phyloP scores from a whole-genome alignment of 768 basidiomycete species.

The Boletus coccyginus region DNA sequence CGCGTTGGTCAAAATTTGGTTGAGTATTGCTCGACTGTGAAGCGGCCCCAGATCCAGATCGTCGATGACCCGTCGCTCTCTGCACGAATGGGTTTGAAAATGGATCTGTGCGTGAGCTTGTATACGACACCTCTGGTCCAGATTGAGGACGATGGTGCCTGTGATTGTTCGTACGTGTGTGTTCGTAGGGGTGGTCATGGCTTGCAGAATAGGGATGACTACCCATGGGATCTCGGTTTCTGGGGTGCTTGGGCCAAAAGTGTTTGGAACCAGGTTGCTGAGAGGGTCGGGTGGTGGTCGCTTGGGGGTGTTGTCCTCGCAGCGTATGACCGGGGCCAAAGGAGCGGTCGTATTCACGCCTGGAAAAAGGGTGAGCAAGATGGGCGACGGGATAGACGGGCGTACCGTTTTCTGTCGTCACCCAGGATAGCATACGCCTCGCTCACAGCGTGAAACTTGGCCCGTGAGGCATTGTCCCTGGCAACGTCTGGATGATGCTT shows the following conservation, averaged over 20 bases:
- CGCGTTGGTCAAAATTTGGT: not conserved
- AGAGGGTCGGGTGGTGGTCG: slow-evolving; percentile 27
- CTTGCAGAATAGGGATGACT: slow-evolving; percentile 7
- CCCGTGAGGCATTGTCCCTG: slow-evolving; percentile 35
- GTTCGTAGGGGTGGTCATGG: slow-evolving; percentile 11
- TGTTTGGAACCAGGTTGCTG: slow-evolving; percentile 25
- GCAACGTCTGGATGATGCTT: slow-evolving; percentile 45
- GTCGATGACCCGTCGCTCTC: slow-evolving; percentile 23
- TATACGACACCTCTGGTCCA: not conserved
- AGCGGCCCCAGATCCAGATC: not conserved
- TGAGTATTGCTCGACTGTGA: not conserved
- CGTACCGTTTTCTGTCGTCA: slow-evolving; percentile 45
- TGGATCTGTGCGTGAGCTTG: slow-evolving; percentile 16
- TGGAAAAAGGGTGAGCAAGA: slow-evolving; percentile 1
- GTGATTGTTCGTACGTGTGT: not conserved
- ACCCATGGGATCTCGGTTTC: slow-evolving; percentile 16
- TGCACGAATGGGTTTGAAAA: slow-evolving; percentile 27
- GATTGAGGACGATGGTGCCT: slow-evolving; percentile 1
- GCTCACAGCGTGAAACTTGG: slow-evolving; percentile 44
- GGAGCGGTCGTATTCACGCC: slow-evolving; percentile 33
- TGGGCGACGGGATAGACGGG: not conserved
- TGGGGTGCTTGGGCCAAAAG: slow-evolving; percentile 26
- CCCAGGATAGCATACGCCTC: slow-evolving; percentile 47
- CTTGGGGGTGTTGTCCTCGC: slow-evolving; percentile 27
- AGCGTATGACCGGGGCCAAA: slow-evolving; percentile 8